phyloP scores from a whole-genome alignment of 2,329 filamentous ascomycete genomes.

The Claviceps pusilla region DNA sequence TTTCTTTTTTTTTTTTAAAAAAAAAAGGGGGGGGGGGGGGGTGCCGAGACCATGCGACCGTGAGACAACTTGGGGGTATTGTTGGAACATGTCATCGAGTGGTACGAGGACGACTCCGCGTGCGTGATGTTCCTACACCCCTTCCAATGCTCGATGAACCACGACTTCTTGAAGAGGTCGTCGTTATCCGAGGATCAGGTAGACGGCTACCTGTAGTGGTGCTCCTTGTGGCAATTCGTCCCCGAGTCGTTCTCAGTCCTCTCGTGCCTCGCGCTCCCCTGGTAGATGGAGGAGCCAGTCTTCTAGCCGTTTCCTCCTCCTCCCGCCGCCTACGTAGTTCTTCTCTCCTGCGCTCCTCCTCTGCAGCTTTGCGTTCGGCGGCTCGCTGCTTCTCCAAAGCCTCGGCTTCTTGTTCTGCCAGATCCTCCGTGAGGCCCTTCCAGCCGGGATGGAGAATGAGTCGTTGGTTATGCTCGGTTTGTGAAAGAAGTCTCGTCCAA shows the following conservation, averaged over 20 bases:
- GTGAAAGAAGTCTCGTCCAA: constrained; percentile 89
- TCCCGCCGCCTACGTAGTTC: constrained; percentile 50
- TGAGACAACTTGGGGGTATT: background rate
- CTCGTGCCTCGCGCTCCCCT: constrained; percentile 16
- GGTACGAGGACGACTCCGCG: constrained; percentile 20
- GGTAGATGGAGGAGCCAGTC: constrained; percentile 14
- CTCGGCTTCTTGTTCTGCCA: constrained; percentile 76
- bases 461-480: constrained; percentile 94
- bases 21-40: background rate
- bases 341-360: constrained; percentile 65
- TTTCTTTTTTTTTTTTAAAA: too few species aligned
- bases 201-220: constrained; percentile 14
- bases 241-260: constrained; percentile 17
- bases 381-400: constrained; percentile 57
- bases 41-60: background rate
- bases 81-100: constrained; percentile 10
- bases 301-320: constrained; percentile 37
- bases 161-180: constrained; percentile 16
- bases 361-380: constrained; percentile 58
- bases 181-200: constrained; percentile 14
- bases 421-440: constrained; percentile 77
- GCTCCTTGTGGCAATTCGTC: constrained; percentile 14
- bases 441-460: constrained; percentile 77
- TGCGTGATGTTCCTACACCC: constrained; percentile 17
- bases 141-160: constrained; percentile 22